Base-by-base conservation (phyloP, 495 filamentous ascomycete genomes). In the Aspergillus conjunctus region DNA sequence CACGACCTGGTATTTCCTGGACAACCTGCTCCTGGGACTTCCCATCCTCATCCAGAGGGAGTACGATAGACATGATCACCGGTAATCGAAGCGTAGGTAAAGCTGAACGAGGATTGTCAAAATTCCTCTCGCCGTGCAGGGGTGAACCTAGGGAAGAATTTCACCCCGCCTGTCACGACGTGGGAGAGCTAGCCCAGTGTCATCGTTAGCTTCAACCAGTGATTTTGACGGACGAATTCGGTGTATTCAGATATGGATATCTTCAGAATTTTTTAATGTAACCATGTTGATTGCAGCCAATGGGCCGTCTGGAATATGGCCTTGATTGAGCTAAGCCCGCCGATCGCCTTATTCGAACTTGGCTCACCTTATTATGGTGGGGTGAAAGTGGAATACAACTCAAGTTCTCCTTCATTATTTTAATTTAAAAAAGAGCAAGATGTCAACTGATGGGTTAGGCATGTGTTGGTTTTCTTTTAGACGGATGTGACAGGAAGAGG, bases 21-120 rank as follows among this genome's bases (percentile, higher is more conserved):
- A 60, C 50, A 22, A 37, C 21, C 8, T 18, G 49, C 22, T 46
- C 34, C n/a, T 51, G 46, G 17, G 48, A 7, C 18, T 58, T 58
- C 20, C 32, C 44, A 39, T 58, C 54, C 30, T 14, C 48, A 12
- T 43, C 22, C 1, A 2, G 46, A 31, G 56, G 31, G 37, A 33
- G 6, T 32, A 26, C 7, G 10, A 31, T 26, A 49, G 54, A 43
- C 55, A 58, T 58, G 7, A 9, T 41, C 37, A 41, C 15, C 8
- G 9, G 11, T 41, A 12, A 41, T 11, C 11, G 37, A 41, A 41
- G 37, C 11, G 37, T 3, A 41, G 37, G 12, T 4, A n/a, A 41
- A 41, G 12, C 5, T 26, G 26, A 26, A 26, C 26, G 26, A 26
- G 26, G 26, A 5, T 26, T 26, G 26, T 26, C 26, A 41, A 41